Conservation (phyloP, 1,139 yeast species). For the Pichia sp. region DNA sequence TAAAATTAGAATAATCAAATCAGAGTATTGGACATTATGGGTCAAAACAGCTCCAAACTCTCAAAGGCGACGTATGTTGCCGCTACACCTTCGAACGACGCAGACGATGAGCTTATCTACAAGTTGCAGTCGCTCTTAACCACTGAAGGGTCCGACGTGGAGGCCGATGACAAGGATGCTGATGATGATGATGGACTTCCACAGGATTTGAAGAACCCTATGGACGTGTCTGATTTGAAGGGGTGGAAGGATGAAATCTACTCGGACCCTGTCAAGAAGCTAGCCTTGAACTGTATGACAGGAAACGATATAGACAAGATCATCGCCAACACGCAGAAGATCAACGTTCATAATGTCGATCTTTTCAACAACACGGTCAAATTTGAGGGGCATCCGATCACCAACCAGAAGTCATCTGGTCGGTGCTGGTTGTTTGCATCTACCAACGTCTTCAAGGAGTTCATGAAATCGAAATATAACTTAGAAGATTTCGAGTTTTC, state of each 20-base stretch:
- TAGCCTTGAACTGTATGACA: slow-evolving; percentile 58
- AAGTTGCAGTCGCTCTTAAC: slow-evolving; percentile 28
- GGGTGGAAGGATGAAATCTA: slow-evolving; percentile 50
- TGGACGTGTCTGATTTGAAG: slow-evolving; percentile 35
- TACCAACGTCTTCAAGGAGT: slow-evolving; percentile 55
- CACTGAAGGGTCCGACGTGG: background rate
- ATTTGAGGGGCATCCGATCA: slow-evolving; percentile 53
- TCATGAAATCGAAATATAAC: slow-evolving; percentile 49
- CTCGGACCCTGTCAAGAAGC: slow-evolving; percentile 50
- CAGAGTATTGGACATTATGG: slow-evolving; percentile 21
- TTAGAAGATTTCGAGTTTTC: slow-evolving; percentile 55
- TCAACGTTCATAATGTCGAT: slow-evolving; percentile 40
- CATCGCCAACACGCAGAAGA: slow-evolving; percentile 37
- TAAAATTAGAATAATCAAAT: too few relatives aligned
- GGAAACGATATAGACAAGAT: slow-evolving; percentile 45
- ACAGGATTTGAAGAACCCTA: slow-evolving; percentile 30
- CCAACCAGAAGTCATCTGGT: slow-evolving; percentile 57
- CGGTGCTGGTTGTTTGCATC: slow-evolving; percentile 71
- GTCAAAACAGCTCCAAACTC: slow-evolving; percentile 26
- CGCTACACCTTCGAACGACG: slow-evolving; percentile 17
- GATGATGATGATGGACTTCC: slow-evolving; percentile 4
- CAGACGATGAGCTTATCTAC: slow-evolving; percentile 29
- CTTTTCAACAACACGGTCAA: slow-evolving; percentile 52
- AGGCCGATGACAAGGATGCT: slow-evolving; percentile 5
- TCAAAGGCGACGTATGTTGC: slow-evolving; percentile 21